Evolutionary conservation across 2,329 filamentous ascomycete species (phyloP).

Genomic region (Tolypocladium paradoxum): DNA sequence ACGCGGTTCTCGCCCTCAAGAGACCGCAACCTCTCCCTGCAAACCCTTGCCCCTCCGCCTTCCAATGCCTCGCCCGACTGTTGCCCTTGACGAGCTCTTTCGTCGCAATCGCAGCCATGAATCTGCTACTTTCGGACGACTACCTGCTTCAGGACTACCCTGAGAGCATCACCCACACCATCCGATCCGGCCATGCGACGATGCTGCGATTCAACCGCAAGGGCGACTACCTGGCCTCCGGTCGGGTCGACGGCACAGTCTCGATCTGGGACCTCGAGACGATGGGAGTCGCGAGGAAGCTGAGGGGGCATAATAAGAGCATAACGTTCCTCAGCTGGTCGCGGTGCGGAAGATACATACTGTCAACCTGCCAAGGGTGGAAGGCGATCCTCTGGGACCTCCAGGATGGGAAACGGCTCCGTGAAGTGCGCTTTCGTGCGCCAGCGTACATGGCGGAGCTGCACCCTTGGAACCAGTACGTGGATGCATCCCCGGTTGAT

Average conservation of each 20-base stretch:
- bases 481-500: background rate
- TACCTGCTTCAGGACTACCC: conserved; percentile 72
- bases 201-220: conserved; percentile 81
- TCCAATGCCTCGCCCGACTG: background rate
- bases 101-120: conserved; percentile 31
- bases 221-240: conserved; percentile 89
- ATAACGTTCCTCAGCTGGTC: conserved; percentile 97
- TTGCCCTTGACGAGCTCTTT: conserved; percentile 7
- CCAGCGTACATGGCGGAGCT: conserved; percentile 94
- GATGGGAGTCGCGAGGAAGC: conserved; percentile 87
- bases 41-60: background rate
- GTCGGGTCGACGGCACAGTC: conserved; percentile 86
- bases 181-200: conserved; percentile 60
- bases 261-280: conserved; percentile 97
- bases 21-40: conserved; percentile 4
- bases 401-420: conserved; percentile 54
- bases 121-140: conserved; percentile 49
- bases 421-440: conserved; percentile 82
- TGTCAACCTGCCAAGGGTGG: conserved; percentile 93
- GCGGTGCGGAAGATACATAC: conserved; percentile 75
- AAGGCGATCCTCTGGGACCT: conserved; percentile 95
- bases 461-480: conserved; percentile 78
- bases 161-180: conserved; percentile 76
- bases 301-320: conserved; percentile 85
- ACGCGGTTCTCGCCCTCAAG: background rate